Conservation (phyloP, 169 alveolate species). For the Perkinsus olseni region DNA sequence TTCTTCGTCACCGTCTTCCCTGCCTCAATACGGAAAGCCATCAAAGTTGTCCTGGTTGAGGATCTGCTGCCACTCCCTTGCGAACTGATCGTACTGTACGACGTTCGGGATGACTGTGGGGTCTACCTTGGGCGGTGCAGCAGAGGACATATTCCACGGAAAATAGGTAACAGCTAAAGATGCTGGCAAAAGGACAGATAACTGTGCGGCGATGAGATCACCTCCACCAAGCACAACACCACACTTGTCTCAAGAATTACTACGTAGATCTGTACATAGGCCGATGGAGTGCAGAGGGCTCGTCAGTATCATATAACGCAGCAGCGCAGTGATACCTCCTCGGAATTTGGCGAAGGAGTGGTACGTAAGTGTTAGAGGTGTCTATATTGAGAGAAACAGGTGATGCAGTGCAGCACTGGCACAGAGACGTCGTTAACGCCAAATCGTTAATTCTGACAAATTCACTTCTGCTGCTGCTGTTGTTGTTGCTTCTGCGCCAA, state of each 20-base stretch:
- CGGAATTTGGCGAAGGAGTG: background rate
- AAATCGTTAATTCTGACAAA: background rate
- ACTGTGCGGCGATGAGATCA: too few relatives aligned
- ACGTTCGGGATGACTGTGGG: background rate
- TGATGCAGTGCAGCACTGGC: background rate
- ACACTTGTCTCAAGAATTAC: background rate
- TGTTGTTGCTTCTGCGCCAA: background rate
- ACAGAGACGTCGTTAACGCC: background rate
- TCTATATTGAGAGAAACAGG: background rate
- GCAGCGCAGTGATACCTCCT: background rate
- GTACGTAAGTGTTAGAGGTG: background rate
- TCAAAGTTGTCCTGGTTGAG: conserved; percentile 76
- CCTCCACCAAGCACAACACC: background rate
- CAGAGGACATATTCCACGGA: background rate
- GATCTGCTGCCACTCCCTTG: conserved; percentile 68
- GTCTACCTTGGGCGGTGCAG: background rate
- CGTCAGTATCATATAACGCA: background rate
- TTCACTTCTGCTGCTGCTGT: background rate
- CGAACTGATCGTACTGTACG: conserved; percentile 35
- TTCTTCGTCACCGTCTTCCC: conserved; percentile 61
- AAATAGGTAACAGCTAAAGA: background rate
- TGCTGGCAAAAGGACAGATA: background rate
- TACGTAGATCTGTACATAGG: background rate
- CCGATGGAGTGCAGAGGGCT: background rate
- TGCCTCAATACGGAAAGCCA: conserved; percentile 78